A percentile compares a stretch with the other conserved stretches of the same genome.
Evolutionary conservation across 306 rosid species (phyloP).

Genomic region (Luffa aegyptiaca): DNA sequence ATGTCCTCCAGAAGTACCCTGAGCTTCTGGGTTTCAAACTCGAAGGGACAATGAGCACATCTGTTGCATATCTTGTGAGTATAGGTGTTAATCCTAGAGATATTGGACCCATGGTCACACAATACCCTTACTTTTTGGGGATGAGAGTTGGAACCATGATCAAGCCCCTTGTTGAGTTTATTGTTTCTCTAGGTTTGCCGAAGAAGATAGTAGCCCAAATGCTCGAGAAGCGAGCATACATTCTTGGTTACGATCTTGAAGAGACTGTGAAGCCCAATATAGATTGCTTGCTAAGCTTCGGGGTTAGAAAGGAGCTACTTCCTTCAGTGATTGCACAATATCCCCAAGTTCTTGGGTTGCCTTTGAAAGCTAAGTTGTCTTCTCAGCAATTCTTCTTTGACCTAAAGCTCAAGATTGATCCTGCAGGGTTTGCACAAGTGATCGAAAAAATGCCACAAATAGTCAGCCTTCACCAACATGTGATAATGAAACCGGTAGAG

Average conservation of each 20-base stretch:
- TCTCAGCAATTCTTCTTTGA: constrained; percentile 74
- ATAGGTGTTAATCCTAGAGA: constrained; percentile 84
- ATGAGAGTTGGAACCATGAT: constrained; percentile 93
- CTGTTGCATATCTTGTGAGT: constrained; percentile 90
- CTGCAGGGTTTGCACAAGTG: constrained; percentile 64
- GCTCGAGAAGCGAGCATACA: constrained; percentile 81
- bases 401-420: constrained; percentile 83
- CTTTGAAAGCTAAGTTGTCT: constrained; percentile 79
- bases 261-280: constrained; percentile 81
- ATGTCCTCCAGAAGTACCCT: constrained; percentile 77
- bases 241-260: constrained; percentile 69
- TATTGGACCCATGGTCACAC: constrained; percentile 90
- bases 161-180: constrained; percentile 65
- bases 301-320: constrained; percentile 52
- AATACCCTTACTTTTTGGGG: constrained; percentile 74
- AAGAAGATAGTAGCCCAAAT: constrained; percentile 70
- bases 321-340: constrained; percentile 66
- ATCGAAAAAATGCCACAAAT: constrained; percentile 94
- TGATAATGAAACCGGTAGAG: constrained; percentile 69
- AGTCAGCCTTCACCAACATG: constrained; percentile 71
- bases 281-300: constrained; percentile 72
- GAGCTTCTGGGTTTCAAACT: constrained; percentile 90
- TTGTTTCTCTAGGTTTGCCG: constrained; percentile 60
- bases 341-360: constrained; percentile 75
- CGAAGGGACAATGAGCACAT: constrained; percentile 96